Conservation (phyloP, 2,329 filamentous ascomycete genomes). For the Ilyonectria sp. region DNA sequence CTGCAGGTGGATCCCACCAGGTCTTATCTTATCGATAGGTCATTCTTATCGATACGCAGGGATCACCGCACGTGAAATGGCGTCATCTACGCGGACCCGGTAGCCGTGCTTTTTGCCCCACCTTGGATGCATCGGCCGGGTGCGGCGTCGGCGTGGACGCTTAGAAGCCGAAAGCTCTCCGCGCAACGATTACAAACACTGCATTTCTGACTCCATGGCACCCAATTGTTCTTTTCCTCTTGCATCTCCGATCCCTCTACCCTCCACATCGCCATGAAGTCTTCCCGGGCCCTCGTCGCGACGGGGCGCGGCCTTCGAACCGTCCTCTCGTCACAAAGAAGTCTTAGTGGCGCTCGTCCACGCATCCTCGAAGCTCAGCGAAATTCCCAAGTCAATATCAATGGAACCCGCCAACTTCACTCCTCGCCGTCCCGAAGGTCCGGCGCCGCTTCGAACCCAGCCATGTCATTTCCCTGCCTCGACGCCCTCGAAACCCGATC, state of each 20-base stretch:
- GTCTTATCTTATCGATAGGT: too few relatives aligned
- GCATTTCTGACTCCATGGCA: conserved; percentile 15
- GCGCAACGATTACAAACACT: conserved; percentile 45
- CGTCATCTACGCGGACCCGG: conserved; percentile 42
- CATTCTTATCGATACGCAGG: too few relatives aligned
- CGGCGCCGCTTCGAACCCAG: conserved; percentile 78
- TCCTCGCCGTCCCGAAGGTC: conserved; percentile 42
- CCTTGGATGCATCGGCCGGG: conserved; percentile 36
- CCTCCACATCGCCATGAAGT: conserved; percentile 37
- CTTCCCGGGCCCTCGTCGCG: conserved; percentile 38
- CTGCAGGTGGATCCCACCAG: not conserved
- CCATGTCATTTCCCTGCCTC: conserved; percentile 91
- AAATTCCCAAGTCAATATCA: conserved; percentile 5
- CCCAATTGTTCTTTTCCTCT: conserved; percentile 1
- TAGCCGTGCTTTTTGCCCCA: conserved; percentile 30
- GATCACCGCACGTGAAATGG: conserved; percentile 48
- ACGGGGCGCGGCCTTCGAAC: conserved; percentile 39
- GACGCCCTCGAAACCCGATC: conserved; percentile 87
- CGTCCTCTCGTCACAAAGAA: conserved; percentile 13
- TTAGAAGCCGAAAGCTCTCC: conserved; percentile 16
- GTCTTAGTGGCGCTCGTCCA: conserved; percentile 21
- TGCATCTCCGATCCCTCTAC: not conserved
- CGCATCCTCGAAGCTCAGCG: conserved; percentile 14
- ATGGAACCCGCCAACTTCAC: conserved; percentile 44
- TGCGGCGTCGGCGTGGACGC: conserved; percentile 26